These are phyloP conservation scores for Iris macrosiphon DNA, from an alignment of 106 monocot genomes.

Conservation along the genomic window DNA sequence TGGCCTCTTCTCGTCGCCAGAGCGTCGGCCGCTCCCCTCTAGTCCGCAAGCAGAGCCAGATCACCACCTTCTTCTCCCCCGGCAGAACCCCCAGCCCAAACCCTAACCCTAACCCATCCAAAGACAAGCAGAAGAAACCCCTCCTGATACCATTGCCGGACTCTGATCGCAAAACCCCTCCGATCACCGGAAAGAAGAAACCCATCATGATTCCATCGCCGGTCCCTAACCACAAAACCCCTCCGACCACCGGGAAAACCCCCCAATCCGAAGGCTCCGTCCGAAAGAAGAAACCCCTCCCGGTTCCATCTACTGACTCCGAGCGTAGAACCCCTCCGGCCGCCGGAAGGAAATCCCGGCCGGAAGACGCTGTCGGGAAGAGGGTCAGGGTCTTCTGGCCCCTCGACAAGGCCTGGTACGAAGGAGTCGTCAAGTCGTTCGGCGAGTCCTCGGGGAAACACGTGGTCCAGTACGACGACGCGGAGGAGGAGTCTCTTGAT, in stretches of 20 bases:
- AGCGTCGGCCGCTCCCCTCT: constrained; percentile 89
- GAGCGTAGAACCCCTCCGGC: constrained; percentile 11
- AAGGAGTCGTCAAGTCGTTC: constrained; percentile 44
- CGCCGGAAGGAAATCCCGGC: background rate
- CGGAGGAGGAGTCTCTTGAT: constrained; percentile 65
- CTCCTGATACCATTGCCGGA: background rate
- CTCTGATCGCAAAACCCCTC: no score
- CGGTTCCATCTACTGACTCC: constrained; percentile 19
- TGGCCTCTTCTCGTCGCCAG: constrained; percentile 46
- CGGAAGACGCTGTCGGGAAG: constrained; percentile 44
- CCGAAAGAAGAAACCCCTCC: constrained; percentile 26
- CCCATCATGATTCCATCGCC: no score
- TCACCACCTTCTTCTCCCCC: constrained; percentile 81
- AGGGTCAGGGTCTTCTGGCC: constrained; percentile 76
- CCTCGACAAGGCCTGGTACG: constrained; percentile 70
- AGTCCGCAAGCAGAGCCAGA: constrained; percentile 81
- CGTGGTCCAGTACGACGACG: constrained; percentile 58
- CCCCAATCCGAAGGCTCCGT: background rate
- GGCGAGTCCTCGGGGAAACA: constrained; percentile 44
- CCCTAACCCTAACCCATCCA: constrained; percentile 3
- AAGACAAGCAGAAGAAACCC: background rate
- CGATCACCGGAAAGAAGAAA: no score
- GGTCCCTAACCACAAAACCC: background rate
- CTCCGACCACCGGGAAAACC: no score
- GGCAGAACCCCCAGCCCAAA: constrained; percentile 14